Percentiles rank a stretch among this genome's conserved stretches.
These are phyloP conservation scores for Scutellaria minor DNA, from an alignment of 257 asterid species.

Conservation along the genomic window DNA sequence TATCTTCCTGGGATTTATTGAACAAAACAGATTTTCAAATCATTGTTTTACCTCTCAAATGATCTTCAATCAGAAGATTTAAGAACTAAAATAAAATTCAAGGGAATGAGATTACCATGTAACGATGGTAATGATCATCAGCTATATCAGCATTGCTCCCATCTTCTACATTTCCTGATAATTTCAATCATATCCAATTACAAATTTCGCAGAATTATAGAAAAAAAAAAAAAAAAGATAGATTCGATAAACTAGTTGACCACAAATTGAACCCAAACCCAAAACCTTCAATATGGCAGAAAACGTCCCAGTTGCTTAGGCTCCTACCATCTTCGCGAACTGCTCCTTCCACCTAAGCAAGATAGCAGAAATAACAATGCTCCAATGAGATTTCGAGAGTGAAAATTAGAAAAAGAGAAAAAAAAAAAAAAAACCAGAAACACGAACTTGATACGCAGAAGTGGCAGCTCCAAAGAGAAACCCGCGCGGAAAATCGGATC, in stretches of 20 bases:
- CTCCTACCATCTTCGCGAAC: slow-evolving; percentile 68
- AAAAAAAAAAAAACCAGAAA: not conserved
- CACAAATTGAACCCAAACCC: not conserved
- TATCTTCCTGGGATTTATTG: slow-evolving; percentile 62
- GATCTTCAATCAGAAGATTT: not conserved
- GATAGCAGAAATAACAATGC: not conserved
- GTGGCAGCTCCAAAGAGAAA: slow-evolving; percentile 79
- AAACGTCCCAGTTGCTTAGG: slow-evolving; percentile 78
- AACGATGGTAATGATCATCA: slow-evolving; percentile 84
- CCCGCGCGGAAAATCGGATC: slow-evolving; percentile 67
- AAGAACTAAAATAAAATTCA: not conserved
- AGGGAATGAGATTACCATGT: slow-evolving; percentile 49
- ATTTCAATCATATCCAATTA: not conserved
- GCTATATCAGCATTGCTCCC: slow-evolving; percentile 67
- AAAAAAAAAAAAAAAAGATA: not conserved
- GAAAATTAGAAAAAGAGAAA: not conserved
- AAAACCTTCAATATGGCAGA: slow-evolving; percentile 51
- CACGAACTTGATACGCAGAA: slow-evolving; percentile 55
- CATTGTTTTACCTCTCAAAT: not conserved
- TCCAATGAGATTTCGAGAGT: not conserved
- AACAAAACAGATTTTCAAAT: too few species aligned
- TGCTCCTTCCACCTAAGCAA: slow-evolving; percentile 76
- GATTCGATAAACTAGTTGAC: not conserved
- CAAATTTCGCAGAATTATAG: too few species aligned
- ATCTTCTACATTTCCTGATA: slow-evolving; percentile 54